A percentile compares a stretch with the other conserved stretches of the same genome.
Evolutionary conservation across 305 asterid species (phyloP).

Genomic region (Fraxinus greggii): DNA sequence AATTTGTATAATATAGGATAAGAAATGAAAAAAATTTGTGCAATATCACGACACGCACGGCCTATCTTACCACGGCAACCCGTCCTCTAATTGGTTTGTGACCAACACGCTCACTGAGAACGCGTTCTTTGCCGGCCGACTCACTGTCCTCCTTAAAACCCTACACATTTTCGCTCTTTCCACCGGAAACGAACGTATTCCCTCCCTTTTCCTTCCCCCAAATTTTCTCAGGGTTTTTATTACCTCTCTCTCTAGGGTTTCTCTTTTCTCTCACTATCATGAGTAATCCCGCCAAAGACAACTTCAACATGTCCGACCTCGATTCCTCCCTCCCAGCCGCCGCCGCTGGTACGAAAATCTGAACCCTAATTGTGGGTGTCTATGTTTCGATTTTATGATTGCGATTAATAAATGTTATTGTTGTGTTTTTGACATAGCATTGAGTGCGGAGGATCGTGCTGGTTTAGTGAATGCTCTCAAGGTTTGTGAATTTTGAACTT

Average conservation of each 20-base stretch:
- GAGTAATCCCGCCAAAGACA: slow-evolving; percentile 47
- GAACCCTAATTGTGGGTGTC: not conserved
- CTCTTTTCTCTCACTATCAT: slow-evolving; percentile 20
- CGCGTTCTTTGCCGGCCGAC: not conserved
- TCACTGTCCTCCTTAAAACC: not conserved
- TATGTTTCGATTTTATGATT: slow-evolving; percentile 5
- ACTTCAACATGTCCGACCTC: slow-evolving; percentile 49
- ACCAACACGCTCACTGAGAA: not conserved
- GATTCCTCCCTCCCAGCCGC: slow-evolving; percentile 79
- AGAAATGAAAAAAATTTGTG: not conserved
- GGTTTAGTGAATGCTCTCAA: slow-evolving; percentile 74
- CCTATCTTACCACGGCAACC: not conserved
- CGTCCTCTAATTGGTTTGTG: not conserved
- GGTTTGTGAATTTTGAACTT: slow-evolving; percentile 36
- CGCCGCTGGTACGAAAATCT: slow-evolving; percentile 56
- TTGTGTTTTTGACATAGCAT: slow-evolving; percentile 41
- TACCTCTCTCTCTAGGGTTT: slow-evolving; percentile 16
- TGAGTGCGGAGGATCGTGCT: slow-evolving; percentile 80
- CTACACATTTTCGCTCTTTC: not conserved
- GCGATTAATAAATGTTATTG: slow-evolving; percentile 16
- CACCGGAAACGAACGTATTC: not conserved
- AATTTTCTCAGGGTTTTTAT: slow-evolving; percentile 14
- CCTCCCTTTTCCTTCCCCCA: slow-evolving; percentile 19
- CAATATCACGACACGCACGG: not conserved
- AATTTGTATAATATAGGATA: not conserved